Evolutionary conservation across 2,329 filamentous ascomycete species (phyloP), one percentile per base, ranked within the genome.

Genomic region (Fusarium paranaense): DNA sequence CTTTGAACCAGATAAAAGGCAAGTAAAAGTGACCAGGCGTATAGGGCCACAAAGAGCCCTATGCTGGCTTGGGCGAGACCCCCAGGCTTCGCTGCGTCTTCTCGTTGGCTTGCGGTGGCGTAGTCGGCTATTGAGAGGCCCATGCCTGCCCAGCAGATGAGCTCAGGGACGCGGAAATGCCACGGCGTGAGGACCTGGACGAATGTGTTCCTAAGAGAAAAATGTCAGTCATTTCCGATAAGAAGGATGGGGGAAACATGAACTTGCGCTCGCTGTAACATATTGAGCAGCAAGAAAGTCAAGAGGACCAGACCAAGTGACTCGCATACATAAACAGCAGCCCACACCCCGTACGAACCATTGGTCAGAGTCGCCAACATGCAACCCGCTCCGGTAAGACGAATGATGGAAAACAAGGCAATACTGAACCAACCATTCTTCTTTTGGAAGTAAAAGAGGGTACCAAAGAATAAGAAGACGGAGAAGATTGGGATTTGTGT

Each of bases 381-480:
- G 33, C 56, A 58, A 10, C 56, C 38, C 16, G 32, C 56, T 22
- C 56, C 56, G 2, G 22, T 38, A 11, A 58, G 32, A 8, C 56
- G 56, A 7, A 58, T 58, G 3, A 38, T 13, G 2, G 56, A 58
- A 4, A 58, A 58, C 9, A 58, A 7, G 4, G 22, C 32, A 37
- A 58, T 58, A 27, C 56, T 37, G 13, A 58, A 38, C 56, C 56
- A 58, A 11, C 56, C 56, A 37, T 58, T 58, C 56, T 58, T 58
- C 13, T 58, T 35, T n/a, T 58, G 56, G n/a, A 25, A 38, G 20
- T 25, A 37, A 25, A 58, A 58, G 33, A 58, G 56, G 5, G 22
- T 18, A 25, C 56, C 56, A 58, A 37, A 58, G 56, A 38, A 37
- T 18, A 58, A 22, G 56, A 58, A 58, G 56, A 25, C 16, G 4